Evolutionary conservation across 2,329 filamentous ascomycete genomes (phyloP), one percentile per base, ranked within the genome.

Genomic region (Hymenoscyphus fraxineus): DNA sequence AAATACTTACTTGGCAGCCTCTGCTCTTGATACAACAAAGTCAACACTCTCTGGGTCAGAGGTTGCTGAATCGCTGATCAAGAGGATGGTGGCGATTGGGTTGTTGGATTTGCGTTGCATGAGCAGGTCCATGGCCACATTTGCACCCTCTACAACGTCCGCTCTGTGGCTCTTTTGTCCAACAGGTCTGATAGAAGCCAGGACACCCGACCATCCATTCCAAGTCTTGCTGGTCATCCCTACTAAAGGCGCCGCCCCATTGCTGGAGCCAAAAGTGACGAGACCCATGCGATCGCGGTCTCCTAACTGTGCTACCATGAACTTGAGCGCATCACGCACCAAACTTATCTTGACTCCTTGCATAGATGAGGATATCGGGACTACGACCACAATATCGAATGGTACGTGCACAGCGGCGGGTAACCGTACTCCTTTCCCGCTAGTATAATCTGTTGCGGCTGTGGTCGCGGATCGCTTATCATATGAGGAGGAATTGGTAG

Each of bases 81-180:
- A 83, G 77, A 99, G 86, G 71, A 99, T 98, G 12, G 92, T 94
- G 0, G 95, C 94, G 61, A 99, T 89, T 0, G 95, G 93, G 75
- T 98, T 99, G 78, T 90, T 94, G 71, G 93, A 92, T 79, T 96
- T 97, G 72, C 95, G 88, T 78, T 97, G 93, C 95, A 99, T 99
- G 64, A 99, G 83, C 63, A 99, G 80, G 76, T 99, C 95, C 95
- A 99, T 98, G 58, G 95, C 95, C 60, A 97, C 92, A 72, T 98
- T 99, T 40, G 94, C 95, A 35, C 95, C 95, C 76, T 99, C 95
- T 2, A 99, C 94, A 15, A 98, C 93, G 78, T 99, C 95, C 1
- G 94, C 94, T 13, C 95, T 90, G 73, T 97, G 87, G 76, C 92
- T 98, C 84, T 98, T 99, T 78, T 97, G 94, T 41, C 93, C 94